phyloP scores from a whole-genome alignment of 2,329 filamentous ascomycete genomes.

The Botrytis aclada region DNA sequence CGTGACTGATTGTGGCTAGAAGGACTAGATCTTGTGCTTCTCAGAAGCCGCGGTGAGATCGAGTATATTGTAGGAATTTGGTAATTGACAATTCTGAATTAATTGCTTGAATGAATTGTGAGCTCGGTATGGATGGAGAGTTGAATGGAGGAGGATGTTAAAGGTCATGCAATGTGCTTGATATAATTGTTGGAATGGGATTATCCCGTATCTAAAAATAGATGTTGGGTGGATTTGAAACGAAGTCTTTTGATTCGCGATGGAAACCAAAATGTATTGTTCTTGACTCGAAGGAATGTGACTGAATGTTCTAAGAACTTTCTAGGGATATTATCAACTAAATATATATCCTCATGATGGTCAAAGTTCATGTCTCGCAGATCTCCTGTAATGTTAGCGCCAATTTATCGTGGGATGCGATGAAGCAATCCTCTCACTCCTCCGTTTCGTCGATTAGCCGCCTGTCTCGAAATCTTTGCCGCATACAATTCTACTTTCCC shows the following conservation, averaged over 20 bases:
- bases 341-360: slow-evolving; percentile 1
- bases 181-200: neutral
- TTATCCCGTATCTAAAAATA: slow-evolving; percentile 10
- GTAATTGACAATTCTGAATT: neutral
- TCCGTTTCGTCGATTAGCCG: slow-evolving; percentile 16
- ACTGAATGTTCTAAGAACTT: neutral
- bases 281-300: neutral
- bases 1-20: neutral
- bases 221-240: neutral
- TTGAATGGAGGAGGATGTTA: neutral
- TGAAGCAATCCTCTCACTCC: slow-evolving; percentile 17
- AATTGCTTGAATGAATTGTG: neutral
- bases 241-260: neutral
- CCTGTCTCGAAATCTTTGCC: slow-evolving; percentile 10
- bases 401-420: slow-evolving; percentile 2
- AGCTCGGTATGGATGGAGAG: neutral
- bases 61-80: neutral
- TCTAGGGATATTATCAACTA: neutral
- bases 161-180: neutral
- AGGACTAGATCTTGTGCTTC: neutral
- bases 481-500: neutral
- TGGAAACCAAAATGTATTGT: neutral
- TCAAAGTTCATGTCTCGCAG: neutral
- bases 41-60: neutral
- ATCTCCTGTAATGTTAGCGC: neutral